Base-by-base conservation (phyloP, 208 protist genomes). In the Porcisia deanei region DNA sequence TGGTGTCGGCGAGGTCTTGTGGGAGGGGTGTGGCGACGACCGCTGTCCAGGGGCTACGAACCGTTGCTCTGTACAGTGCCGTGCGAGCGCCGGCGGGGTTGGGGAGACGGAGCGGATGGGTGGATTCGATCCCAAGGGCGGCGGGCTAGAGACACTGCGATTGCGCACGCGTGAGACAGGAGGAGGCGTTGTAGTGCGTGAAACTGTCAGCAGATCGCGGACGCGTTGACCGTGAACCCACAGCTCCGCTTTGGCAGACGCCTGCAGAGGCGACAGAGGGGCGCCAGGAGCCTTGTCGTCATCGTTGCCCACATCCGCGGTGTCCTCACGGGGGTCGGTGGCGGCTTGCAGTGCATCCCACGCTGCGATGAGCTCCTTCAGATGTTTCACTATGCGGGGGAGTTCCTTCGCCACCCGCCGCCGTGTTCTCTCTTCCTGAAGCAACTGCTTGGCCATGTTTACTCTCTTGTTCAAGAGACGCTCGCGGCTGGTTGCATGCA, bases 401-500 rank as follows among this genome's bases (percentile, higher is more conserved):
- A 96, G 70, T 65, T 91, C 89, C 75, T 85, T 88, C 41, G 83
- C 85, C 57, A 91, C 83, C 34, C 88, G 89, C 30, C 83, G 78
- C 10, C 91, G 87, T 37, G 82, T 76, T 60, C 80, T 87, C 74
- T 96, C 89, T 67, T 96, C 91, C 60, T 92, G 84, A 34, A 96
- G 83, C 1, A 96, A 78, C 66, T 93, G 86, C 74, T 94, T 91
- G 47, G 91, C 91, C 91, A 96, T 96, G 84, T 96, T 96, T 37
- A 93, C 77, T 60, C 88, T 90, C 70, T 91, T 90, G 66, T 84
- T 93, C 18, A 96, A 73, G 41, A 96, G 85, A 2, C 91, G 89
- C 74, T 94, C 91, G 54, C 88, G 83, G 54, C 88, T 88, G 43
- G 73, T 83, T 14, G 86, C 80, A 53, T 85, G 85, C 73, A 87